A percentile compares a stretch with the other conserved stretches of the same genome.
phyloP scores from a whole-genome alignment of 2,329 filamentous ascomycete genomes.

The Aspergillus transmontanensis region DNA sequence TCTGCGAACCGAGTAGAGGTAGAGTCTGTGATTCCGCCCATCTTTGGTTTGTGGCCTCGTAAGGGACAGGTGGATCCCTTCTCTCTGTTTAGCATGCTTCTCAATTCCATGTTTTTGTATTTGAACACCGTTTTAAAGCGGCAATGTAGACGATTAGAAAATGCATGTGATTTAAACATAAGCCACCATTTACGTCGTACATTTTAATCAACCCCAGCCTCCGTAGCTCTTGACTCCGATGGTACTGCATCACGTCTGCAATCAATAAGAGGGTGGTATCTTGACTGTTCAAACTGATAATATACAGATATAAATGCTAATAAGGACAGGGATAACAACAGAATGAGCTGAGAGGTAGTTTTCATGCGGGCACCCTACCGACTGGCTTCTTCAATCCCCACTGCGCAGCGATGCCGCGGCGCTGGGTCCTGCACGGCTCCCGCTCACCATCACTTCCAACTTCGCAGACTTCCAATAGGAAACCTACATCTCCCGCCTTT shows the following conservation, averaged over 20 bases:
- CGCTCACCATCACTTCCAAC: background rate
- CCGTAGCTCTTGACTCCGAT: background rate
- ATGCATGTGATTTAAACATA: background rate
- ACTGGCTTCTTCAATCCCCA: background rate
- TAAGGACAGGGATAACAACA: background rate
- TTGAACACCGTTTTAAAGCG: constrained; percentile 9
- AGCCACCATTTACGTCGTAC: background rate
- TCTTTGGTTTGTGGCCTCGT: constrained; percentile 12
- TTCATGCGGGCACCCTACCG: background rate
- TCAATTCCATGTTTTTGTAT: constrained; percentile 20
- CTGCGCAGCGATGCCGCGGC: background rate
- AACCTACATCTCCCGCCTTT: background rate
- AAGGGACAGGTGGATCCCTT: constrained; percentile 5
- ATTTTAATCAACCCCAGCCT: background rate
- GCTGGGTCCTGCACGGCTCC: background rate
- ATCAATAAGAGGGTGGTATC: constrained; percentile 11
- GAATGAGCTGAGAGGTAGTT: background rate
- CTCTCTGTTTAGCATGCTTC: constrained; percentile 13
- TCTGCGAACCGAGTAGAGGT: constrained; percentile 45
- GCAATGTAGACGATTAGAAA: constrained; percentile 15
- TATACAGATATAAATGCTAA: constrained; percentile 10
- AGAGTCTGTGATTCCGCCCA: constrained; percentile 6
- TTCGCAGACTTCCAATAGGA: background rate
- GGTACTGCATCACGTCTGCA: background rate
- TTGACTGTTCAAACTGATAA: constrained; percentile 8